Evolutionary conservation across 495 filamentous ascomycete species (phyloP), one percentile per base, ranked within the genome.

Genomic region (Staphylotrichum longicolle): DNA sequence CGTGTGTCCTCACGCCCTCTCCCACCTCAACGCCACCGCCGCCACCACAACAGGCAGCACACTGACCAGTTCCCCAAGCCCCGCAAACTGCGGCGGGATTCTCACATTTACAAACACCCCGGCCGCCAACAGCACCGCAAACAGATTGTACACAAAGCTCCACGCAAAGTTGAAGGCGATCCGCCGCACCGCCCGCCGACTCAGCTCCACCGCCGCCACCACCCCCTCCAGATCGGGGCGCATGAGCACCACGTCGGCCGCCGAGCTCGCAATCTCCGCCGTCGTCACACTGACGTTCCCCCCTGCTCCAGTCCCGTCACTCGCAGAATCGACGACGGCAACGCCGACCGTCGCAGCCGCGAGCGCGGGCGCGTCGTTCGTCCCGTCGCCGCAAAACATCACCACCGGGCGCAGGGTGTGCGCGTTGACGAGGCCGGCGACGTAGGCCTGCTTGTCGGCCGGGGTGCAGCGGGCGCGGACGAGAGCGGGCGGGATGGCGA

Each of bases 81-180:
- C 52, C 15, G 52, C 52, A 42, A 41, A 54, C 52, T 54, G 15
- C 15, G 52, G 52, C 39, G 52, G 52, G 37, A 54, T 54, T 37
- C 52, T 41, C 7, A 34, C 52, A 2, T 14, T 10, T 1, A 54
- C 52, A 32, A 54, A 30, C 8, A 35, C 52, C 10, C 52, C 52
- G 0, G 52, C 15, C 14, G 52, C 52, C 3, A 54, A 35, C 52
- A 54, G 39, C 14, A 54, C 12, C 1, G 52, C 52, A 3, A 54
- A 41, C 4, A 54, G 8, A 37, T 54, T 54, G 39, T 54, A 54
- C 14, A 54, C 37, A 14, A 54, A 54, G 20, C 52, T 54, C 52
- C 52, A 54, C 14, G 7, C 37, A 30, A 54, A 54, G 10, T 54
- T 54, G 39, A 54, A 54, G 7, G 10, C 15, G 20, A 54, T 42